phyloP scores from a whole-genome alignment of 1,139 yeast species.

The Taiozyma sp. region DNA sequence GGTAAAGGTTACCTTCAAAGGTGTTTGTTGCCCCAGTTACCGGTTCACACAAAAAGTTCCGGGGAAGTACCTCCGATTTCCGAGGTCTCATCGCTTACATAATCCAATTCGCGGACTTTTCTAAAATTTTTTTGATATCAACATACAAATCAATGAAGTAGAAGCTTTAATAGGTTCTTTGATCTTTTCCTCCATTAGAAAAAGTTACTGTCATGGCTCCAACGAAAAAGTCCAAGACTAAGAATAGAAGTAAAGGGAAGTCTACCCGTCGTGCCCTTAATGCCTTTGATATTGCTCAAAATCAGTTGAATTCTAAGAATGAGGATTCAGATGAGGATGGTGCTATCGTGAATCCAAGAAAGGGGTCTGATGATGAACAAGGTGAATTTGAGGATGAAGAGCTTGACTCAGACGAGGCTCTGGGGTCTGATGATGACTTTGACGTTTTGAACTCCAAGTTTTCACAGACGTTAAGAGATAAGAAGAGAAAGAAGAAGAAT shows the following conservation, averaged over 20 bases:
- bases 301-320: constrained; percentile 31
- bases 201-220: background rate
- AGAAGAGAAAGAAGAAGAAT: constrained; percentile 32
- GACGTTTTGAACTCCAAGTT: constrained; percentile 64
- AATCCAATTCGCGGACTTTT: background rate
- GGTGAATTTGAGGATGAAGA: constrained; percentile 61
- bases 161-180: background rate
- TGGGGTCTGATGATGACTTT: constrained; percentile 72
- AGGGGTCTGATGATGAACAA: constrained; percentile 30
- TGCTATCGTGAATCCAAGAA: constrained; percentile 33
- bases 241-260: constrained; percentile 20
- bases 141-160: background rate
- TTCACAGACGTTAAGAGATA: constrained; percentile 64
- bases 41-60: too few relatives aligned
- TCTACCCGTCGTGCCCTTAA: constrained; percentile 33
- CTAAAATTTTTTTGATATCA: background rate
- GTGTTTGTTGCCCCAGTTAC: background rate
- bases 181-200: background rate
- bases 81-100: background rate
- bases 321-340: constrained; percentile 27
- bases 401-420: constrained; percentile 70
- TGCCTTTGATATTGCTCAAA: constrained; percentile 48
- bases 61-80: background rate
- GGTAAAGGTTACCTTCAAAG: too few relatives aligned
- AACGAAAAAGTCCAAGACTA: background rate